Base-by-base conservation (phyloP, 1,284 basidiomycete species). In the Schizophyllum amplum region DNA sequence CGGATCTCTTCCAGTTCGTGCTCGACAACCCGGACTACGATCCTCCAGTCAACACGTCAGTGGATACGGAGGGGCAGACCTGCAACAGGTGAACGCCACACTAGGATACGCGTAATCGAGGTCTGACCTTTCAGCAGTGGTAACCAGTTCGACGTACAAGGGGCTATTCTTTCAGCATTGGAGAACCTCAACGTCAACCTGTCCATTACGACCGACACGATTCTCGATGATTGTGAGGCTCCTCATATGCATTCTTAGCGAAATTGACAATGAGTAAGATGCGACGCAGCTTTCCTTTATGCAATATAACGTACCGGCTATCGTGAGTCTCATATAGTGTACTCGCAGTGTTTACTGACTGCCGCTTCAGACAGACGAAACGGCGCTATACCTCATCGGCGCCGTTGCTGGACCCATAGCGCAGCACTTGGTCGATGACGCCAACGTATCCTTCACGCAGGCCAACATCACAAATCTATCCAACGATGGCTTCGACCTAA, bases 401-500 rank as follows among this genome's bases (percentile, higher is more conserved):
- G 84, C 82, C 1, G 79, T 87, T 33, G 82, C 83, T 52, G 80
- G 77, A 1, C 84, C 86, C 17, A 73, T 89, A 53, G 80, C 87
- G 4, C 86, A 90, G 67, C 72, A 77, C 64, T 75, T 91, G 21
- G 87, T 91, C 49, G 76, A 84, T 59, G 74, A 75, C 47, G 76
- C 87, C 1, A 61, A 73, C 5, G 69, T 91, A 50, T 69, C 73
- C 4, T 88, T 90, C 67, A 73, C 64, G 33, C 72, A 76, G 53
- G 87, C 83, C 5, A 83, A 83, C 61, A 84, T 90, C 63, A 84
- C 82, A 78, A 79, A 82, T 61, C 72, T 84, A 25, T 72, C 79
- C 4, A 71, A 90, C 51, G 72, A 75, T 4, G 86, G 86, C 4
- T 87, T 88, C 63, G 72, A 84, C 69, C 65, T 88, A 58, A 65